Evolutionary conservation across 805 yeast species (phyloP).

Genomic region (Barnettozyma californica): DNA sequence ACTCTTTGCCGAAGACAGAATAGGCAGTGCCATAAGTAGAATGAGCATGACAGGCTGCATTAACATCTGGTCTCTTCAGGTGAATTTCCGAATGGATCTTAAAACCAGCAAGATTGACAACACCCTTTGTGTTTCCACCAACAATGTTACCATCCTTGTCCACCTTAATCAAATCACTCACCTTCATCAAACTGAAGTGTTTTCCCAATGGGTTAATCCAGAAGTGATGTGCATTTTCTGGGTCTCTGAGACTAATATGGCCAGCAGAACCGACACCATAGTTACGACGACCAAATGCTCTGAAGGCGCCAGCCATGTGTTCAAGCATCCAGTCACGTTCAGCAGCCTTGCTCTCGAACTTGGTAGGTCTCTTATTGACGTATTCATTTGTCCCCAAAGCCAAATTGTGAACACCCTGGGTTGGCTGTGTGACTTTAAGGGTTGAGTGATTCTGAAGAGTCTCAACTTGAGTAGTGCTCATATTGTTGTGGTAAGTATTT

Average conservation of each 20-base stretch:
- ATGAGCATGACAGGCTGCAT: slow-evolving; percentile 71
- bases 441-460: background rate
- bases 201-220: slow-evolving; percentile 89
- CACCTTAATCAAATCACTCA: slow-evolving; percentile 57
- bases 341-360: slow-evolving; percentile 40
- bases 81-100: slow-evolving; percentile 65
- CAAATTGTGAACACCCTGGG: slow-evolving; percentile 56
- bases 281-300: slow-evolving; percentile 75
- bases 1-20: slow-evolving; percentile 56
- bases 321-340: slow-evolving; percentile 53
- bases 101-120: slow-evolving; percentile 66
- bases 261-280: slow-evolving; percentile 79
- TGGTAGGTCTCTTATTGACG: slow-evolving; percentile 45
- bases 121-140: slow-evolving; percentile 46
- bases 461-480: background rate
- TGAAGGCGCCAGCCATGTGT: slow-evolving; percentile 83
- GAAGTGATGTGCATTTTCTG: slow-evolving; percentile 71
- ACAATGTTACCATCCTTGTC: slow-evolving; percentile 59
- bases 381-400: slow-evolving; percentile 44
- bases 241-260: slow-evolving; percentile 82
- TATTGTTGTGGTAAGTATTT: background rate
- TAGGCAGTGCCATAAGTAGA: slow-evolving; percentile 61
- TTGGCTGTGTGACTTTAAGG: slow-evolving; percentile 3
- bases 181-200: slow-evolving; percentile 60
- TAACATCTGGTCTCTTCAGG: slow-evolving; percentile 62